Conservation (phyloP, 2,329 filamentous ascomycete genomes). For the Phyllosticta capitalensis region DNA sequence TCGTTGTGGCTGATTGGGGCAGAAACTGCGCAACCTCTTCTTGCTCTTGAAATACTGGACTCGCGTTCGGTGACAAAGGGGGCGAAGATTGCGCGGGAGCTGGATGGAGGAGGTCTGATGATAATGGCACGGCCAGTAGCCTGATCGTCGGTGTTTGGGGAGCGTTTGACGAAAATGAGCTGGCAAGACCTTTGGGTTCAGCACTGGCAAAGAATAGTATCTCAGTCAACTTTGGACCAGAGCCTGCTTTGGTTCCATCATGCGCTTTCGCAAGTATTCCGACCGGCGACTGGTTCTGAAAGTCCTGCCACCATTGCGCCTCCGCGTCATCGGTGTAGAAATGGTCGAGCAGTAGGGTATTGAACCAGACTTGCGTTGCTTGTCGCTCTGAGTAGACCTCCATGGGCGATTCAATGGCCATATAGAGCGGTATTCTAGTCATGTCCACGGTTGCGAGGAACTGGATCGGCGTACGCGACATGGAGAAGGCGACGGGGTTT, state of each 20-base stretch:
- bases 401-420: constrained; percentile 28
- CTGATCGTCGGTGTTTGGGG: not conserved
- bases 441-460: constrained; percentile 33
- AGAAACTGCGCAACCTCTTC: constrained; percentile 21
- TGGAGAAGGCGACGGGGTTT: constrained; percentile 14
- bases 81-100: constrained; percentile 17
- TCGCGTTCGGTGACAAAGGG: constrained; percentile 16
- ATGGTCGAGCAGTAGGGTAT: constrained; percentile 22
- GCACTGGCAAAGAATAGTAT: constrained; percentile 37
- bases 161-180: not conserved
- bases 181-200: not conserved
- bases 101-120: constrained; percentile 30
- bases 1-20: constrained; percentile 15
- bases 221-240: constrained; percentile 28
- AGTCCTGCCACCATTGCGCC: constrained; percentile 28
- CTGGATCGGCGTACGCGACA: constrained; percentile 16
- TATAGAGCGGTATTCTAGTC: constrained; percentile 30
- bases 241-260: not conserved
- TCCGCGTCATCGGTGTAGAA: constrained; percentile 4
- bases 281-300: constrained; percentile 29
- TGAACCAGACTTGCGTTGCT: constrained; percentile 32
- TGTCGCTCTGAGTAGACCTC: constrained; percentile 28
- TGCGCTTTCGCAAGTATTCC: constrained; percentile 30
- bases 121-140: constrained; percentile 31
- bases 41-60: not conserved